A percentile compares a stretch with the other conserved stretches of the same genome.
Evolutionary conservation across 371 early-diverging fungal genomes (phyloP).

Genomic region (Lichtheimia ornata): DNA sequence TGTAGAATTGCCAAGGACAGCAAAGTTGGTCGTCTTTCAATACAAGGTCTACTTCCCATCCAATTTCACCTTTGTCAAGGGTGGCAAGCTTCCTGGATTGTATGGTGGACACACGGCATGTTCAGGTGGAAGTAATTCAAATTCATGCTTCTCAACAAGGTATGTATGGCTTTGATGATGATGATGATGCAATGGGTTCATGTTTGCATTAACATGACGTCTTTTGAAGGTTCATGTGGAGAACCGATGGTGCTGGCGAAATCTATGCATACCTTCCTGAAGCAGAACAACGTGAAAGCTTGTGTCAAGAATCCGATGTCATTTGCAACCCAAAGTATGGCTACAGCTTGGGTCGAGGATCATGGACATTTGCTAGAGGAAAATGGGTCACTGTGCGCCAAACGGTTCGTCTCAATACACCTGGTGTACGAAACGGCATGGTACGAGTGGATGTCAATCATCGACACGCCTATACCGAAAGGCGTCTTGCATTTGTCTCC

Average conservation of each 20-base stretch:
- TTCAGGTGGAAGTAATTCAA: conserved; percentile 58
- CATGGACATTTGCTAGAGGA: conserved; percentile 53
- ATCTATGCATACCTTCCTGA: conserved; percentile 63
- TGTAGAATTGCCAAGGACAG: conserved; percentile 27
- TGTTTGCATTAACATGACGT: not conserved
- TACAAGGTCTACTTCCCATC: conserved; percentile 56
- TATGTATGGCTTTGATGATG: conserved; percentile 13
- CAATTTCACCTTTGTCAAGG: conserved; percentile 56
- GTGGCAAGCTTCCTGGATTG: conserved; percentile 60
- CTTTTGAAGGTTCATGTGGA: conserved; percentile 61
- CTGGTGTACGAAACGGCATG: conserved; percentile 48
- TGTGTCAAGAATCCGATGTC: conserved; percentile 46
- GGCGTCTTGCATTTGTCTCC: conserved; percentile 26
- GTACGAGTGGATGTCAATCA: conserved; percentile 45
- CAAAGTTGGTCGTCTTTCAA: conserved; percentile 34
- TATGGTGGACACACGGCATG: conserved; percentile 57
- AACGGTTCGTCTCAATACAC: conserved; percentile 56
- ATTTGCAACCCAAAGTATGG: conserved; percentile 66
- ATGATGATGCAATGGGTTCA: not conserved
- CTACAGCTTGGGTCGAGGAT: conserved; percentile 63
- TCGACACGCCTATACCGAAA: conserved; percentile 26
- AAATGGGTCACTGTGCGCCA: conserved; percentile 61
- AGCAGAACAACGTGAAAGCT: conserved; percentile 35
- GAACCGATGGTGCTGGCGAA: conserved; percentile 59
- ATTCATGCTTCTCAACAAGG: conserved; percentile 61